Base-by-base conservation (phyloP, 192 early-diverging fungal species). In the Backusella sp. region DNA sequence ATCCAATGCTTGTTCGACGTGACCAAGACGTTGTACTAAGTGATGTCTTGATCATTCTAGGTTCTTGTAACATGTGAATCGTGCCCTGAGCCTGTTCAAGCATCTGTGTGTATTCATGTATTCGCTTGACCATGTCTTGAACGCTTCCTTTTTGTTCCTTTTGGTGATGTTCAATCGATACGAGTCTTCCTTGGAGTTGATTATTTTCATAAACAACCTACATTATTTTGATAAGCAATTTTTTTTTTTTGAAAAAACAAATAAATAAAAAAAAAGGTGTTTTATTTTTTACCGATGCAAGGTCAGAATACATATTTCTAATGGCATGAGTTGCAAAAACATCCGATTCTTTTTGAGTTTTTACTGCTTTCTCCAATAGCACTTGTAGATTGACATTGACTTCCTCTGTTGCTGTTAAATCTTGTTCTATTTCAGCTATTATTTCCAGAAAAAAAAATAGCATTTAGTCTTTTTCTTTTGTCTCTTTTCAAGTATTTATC, bases 341-440 rank as follows among this genome's bases (percentile, higher is more conserved):
- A 66, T 81, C 80, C 5, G 68, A 56, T 67, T 77, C 76, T n/a
- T 81, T 81, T 75, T 81, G 80, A 7, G 72, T 66, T 42, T 66
- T 62, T 17, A 81, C 73, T 21, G 80, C 76, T 71, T 71, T 74
- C 21, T 81, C 80, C 23, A 81, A 67, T 30, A 81, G 44, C 17
- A 81, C 73, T 74, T 81, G 80, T 37, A 81, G 30, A 44, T 81
- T 81, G 11, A 81, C 80, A 77, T 81, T 81, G 6, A 75, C 69
- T 72, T 81, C 80, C 49, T 81, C 76, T 26, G 80, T 77, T 23
- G 76, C 72, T 19, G 73, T 71, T 32, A 81, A 53, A 37, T 77
- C 73, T 26, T 81, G 70, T 30, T 77, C 80, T 21, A 81, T 81
- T 28, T 73, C 73, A 65, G 36, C 76, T 77, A 59, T 9, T n/a